Evolutionary conservation across 2,329 filamentous ascomycete genomes (phyloP).

Genomic region (Diplodia corticola): DNA sequence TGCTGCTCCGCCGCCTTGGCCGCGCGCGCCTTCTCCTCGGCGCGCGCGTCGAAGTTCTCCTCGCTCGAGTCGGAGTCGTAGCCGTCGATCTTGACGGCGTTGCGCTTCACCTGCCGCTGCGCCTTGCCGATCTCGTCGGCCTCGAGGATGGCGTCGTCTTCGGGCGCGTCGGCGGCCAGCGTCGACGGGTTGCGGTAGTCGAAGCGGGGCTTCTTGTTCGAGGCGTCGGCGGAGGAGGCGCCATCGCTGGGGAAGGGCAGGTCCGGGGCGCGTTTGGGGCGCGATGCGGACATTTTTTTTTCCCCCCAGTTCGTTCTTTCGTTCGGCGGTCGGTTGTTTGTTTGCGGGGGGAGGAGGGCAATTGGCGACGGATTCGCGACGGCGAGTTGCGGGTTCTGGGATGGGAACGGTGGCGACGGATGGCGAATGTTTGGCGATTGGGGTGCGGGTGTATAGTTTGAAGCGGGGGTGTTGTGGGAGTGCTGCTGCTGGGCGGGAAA

Average conservation of each 20-base stretch:
- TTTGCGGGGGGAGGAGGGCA: neutral
- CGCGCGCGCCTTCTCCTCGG: conserved; percentile 59
- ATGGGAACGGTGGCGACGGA: no score
- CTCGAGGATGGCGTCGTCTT: conserved; percentile 76
- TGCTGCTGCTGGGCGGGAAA: neutral
- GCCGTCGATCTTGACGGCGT: conserved; percentile 92
- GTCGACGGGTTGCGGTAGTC: conserved; percentile 93
- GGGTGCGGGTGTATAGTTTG: neutral
- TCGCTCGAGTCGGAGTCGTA: conserved; percentile 94
- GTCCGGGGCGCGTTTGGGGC: conserved; percentile 62
- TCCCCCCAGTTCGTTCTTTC: no score
- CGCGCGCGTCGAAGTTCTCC: conserved; percentile 79
- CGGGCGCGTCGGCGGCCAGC: conserved; percentile 76
- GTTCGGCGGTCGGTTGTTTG: neutral
- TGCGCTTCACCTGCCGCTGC: conserved; percentile 72
- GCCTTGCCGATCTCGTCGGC: conserved; percentile 86
- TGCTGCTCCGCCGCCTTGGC: conserved; percentile 44
- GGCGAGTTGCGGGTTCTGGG: neutral
- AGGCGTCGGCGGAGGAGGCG: conserved; percentile 42
- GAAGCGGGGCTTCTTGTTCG: conserved; percentile 87
- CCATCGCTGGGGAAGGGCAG: conserved; percentile 61
- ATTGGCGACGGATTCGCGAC: neutral
- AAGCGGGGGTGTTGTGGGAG: neutral
- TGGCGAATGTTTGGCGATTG: neutral
- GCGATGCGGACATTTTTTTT: conserved; percentile 58